phyloP scores from a whole-genome alignment of 345 rosid genomes.

The Salix suchowensis region DNA sequence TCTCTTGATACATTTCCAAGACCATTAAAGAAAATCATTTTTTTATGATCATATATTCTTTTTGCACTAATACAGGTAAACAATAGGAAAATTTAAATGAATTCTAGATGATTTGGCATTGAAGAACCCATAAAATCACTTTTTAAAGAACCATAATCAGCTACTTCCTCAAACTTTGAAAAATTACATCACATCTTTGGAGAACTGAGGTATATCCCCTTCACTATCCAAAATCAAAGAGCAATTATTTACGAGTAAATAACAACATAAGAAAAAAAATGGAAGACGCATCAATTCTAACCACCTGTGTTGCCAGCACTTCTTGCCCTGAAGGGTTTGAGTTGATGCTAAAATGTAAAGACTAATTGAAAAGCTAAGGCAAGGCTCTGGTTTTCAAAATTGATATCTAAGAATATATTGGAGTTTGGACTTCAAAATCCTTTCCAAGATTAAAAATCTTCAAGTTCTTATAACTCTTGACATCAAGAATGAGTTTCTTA shows the following conservation, averaged over 20 bases:
- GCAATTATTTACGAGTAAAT: neutral
- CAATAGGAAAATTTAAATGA: neutral
- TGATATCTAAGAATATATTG: neutral
- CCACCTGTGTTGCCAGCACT: neutral
- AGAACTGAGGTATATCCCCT: constrained; percentile 89
- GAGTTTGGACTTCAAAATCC: neutral
- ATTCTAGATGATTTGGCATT: neutral
- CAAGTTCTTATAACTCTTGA: neutral
- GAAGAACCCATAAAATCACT: neutral
- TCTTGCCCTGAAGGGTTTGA: too few species aligned
- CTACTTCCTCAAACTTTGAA: too few species aligned
- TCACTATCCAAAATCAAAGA: constrained; percentile 30
- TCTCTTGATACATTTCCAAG: neutral
- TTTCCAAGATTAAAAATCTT: neutral
- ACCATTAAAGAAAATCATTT: neutral
- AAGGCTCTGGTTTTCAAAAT: neutral
- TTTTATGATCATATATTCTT: neutral
- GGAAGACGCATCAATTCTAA: neutral
- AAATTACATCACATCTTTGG: constrained; percentile 43
- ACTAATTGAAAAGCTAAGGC: neutral
- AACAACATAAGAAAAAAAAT: neutral
- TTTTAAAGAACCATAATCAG: neutral
- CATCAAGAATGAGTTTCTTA: neutral
- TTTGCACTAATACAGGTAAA: neutral
- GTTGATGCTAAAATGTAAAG: neutral